Evolutionary conservation across 1,139 yeast species (phyloP), one percentile per base, ranked within the genome.

Genomic region (Chernovozyma aurita): DNA sequence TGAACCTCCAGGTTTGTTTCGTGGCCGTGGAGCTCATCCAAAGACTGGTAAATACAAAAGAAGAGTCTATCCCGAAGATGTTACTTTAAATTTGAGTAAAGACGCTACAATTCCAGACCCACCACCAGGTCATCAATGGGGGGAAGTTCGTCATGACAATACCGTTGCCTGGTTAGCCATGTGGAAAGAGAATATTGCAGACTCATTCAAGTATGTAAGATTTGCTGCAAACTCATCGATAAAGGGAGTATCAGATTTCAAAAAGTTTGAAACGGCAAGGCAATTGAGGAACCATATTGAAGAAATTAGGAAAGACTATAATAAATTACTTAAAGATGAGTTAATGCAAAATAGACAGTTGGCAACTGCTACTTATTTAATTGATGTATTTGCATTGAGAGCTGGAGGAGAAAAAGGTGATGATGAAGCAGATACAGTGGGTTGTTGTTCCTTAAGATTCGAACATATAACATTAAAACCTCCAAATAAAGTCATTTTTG

Each of bases 371-470:
- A 86, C 92, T 35, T 92, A 90, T 57, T 72, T 92, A 36, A 90
- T 92, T 54, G 98, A 92, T 65, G 78, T 82, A n/a, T 82, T 88
- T 55, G 97, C 97, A 0, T 73, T 92, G 44, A 85, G 97, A 83
- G 97, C 97, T 0, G 97, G 97, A 56, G 97, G 97, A 49, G 97
- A 92, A 61, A 90, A 90, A 58, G 86, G 94, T 14, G 97, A 90
- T 8, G 97, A 92, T 51, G 97, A 90, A 56, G 97, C 97, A 2
- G 98, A 92, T 57, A 90, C 98, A 2, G 98, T 90, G 31, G 98
- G 98, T 31, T 90, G 98, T 63, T 90, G 97, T 62, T 90, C 97
- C 1, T 71, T 90, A 46, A 68, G 97, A 49, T 90, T 68, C 51
- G 97, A 90, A 55, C 97, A 90, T 59, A 76, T 90, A 32, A 83